Evolutionary conservation across 257 asterid species (phyloP).

Genomic region (Solanum corneliomulleri): DNA sequence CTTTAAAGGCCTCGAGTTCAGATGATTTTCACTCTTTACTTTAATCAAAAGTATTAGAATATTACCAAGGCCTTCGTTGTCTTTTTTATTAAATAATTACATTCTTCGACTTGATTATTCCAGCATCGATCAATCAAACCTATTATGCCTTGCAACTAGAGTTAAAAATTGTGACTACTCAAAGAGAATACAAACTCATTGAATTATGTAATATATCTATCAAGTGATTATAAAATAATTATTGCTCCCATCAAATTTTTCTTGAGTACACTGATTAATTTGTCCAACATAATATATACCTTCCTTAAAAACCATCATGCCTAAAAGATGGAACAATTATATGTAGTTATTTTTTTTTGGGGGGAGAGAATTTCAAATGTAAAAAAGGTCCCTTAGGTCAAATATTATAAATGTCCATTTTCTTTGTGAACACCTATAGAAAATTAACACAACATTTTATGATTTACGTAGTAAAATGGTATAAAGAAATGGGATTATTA

Average conservation of each 20-base stretch:
- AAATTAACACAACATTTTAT: not conserved
- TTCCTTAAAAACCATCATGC: not conserved
- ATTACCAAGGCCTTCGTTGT: not conserved
- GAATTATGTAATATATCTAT: not conserved
- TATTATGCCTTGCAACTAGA: not conserved
- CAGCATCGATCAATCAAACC: not conserved
- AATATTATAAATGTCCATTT: not conserved
- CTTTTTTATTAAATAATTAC: not conserved
- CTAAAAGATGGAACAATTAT: not conserved
- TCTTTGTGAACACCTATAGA: not conserved
- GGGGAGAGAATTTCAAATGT: not conserved
- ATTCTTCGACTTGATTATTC: not conserved
- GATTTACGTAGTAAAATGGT: not conserved
- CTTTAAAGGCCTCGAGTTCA: not conserved
- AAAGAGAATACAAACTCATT: not conserved
- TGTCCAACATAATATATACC: not conserved
- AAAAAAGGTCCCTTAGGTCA: not conserved
- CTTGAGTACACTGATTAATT: not conserved
- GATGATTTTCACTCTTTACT: not conserved
- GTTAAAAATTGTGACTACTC: not conserved
- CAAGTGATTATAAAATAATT: not conserved
- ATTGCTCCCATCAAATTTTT: not conserved
- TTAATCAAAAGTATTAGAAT: not conserved
- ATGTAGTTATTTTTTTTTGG: no score
- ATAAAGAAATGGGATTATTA: not conserved